Evolutionary conservation across 164 flowering plant genomes (phyloP).

Genomic region (Platanus orientalis): DNA sequence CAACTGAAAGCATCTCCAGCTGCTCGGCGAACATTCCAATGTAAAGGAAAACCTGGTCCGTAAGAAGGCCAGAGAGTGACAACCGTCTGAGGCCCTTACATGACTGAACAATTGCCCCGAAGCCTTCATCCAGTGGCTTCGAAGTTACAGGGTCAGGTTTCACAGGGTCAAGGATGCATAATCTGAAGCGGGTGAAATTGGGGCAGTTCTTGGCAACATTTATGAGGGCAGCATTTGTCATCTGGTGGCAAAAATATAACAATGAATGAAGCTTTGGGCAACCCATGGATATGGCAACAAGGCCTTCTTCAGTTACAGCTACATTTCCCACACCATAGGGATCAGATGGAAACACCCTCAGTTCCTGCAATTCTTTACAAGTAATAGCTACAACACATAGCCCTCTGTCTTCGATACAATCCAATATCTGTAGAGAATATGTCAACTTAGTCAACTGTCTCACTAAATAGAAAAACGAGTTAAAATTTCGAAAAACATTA

Average conservation of each 20-base stretch:
- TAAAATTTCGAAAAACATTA: background rate
- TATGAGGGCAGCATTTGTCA: conserved; percentile 90
- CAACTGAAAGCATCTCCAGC: conserved; percentile 90
- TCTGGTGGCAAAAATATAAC: conserved; percentile 77
- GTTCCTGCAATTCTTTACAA: conserved; percentile 74
- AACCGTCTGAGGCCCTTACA: conserved; percentile 70
- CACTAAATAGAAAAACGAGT: background rate
- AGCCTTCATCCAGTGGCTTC: conserved; percentile 85
- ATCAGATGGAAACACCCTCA: conserved; percentile 82
- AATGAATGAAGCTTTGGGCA: conserved; percentile 75
- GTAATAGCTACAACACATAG: conserved; percentile 60
- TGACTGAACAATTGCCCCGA: conserved; percentile 80
- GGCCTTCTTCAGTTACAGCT: conserved; percentile 71
- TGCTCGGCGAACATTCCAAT: conserved; percentile 87
- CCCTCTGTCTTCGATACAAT: conserved; percentile 79
- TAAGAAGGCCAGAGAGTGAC: conserved; percentile 75
- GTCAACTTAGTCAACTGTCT: too few relatives aligned
- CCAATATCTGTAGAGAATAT: conserved; percentile 56
- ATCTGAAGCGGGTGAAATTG: conserved; percentile 61
- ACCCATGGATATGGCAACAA: conserved; percentile 70
- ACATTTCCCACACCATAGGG: conserved; percentile 45
- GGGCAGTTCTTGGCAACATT: conserved; percentile 79
- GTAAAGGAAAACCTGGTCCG: conserved; percentile 75
- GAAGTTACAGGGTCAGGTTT: conserved; percentile 66
- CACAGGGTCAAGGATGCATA: conserved; percentile 62